These are phyloP conservation scores for Crithidia expoeki DNA, from an alignment of 208 protist genomes.

Conservation along the genomic window DNA sequence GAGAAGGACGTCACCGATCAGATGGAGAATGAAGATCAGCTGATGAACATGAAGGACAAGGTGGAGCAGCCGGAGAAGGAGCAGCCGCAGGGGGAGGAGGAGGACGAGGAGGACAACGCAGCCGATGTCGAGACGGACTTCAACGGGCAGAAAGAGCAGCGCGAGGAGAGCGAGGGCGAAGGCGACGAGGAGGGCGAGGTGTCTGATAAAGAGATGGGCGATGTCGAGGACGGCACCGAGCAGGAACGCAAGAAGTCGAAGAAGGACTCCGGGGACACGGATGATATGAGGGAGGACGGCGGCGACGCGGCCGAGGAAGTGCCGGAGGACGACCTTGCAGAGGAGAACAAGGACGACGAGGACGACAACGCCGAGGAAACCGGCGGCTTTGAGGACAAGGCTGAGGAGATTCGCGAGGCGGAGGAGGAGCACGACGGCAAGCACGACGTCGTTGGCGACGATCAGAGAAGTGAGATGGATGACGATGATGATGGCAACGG, in stretches of 20 bases:
- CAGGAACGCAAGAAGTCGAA: conserved; percentile 79
- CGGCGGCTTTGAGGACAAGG: conserved; percentile 85
- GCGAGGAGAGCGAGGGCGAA: conserved; percentile 76
- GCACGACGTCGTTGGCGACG: conserved; percentile 78
- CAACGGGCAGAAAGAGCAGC: conserved; percentile 76
- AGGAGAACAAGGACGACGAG: conserved; percentile 38
- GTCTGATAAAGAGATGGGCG: conserved; percentile 85
- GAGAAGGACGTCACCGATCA: conserved; percentile 98
- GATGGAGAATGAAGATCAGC: conserved; percentile 97
- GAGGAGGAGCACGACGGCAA: conserved; percentile 71
- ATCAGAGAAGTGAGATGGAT: conserved; percentile 46
- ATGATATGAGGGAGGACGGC: conserved; percentile 82
- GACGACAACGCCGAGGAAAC: conserved; percentile 79
- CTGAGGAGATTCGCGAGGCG: conserved; percentile 79
- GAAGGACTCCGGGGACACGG: conserved; percentile 73
- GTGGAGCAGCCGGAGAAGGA: conserved; percentile 89
- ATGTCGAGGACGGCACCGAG: conserved; percentile 88
- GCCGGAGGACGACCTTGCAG: conserved; percentile 81
- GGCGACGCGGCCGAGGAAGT: conserved; percentile 78
- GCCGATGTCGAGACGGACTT: conserved; percentile 90
- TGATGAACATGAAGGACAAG: conserved; percentile 90
- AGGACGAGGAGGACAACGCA: conserved; percentile 90
- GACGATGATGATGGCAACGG: conserved; percentile 43
- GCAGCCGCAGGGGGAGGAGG: conserved; percentile 63
- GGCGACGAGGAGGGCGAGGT: conserved; percentile 76